Evolutionary conservation across 2,329 filamentous ascomycete species (phyloP).

Genomic region (Paracoccidioides brasiliensis): DNA sequence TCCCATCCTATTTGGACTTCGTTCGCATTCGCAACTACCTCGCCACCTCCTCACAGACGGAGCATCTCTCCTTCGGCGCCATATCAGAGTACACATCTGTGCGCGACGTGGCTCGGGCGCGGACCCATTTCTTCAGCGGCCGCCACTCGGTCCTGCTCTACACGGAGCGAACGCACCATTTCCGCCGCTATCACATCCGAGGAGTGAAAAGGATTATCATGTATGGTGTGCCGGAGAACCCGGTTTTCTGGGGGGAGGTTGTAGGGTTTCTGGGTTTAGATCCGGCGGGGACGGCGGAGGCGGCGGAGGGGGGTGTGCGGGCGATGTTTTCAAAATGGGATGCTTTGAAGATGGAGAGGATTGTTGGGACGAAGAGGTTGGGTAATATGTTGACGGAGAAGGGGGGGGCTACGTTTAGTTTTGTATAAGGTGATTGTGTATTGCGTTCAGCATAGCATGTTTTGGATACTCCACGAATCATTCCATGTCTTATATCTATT

Average conservation of each 20-base stretch:
- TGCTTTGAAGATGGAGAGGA: constrained; percentile 70
- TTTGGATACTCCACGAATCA: too few species aligned
- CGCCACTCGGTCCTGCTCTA: constrained; percentile 76
- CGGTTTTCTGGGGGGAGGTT: constrained; percentile 37
- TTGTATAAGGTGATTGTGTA: constrained; percentile 46
- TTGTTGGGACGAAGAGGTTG: constrained; percentile 70
- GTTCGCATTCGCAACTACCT: constrained; percentile 88
- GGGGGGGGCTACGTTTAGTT: constrained; percentile 84
- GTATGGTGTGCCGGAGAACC: constrained; percentile 84
- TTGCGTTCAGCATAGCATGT: too few species aligned
- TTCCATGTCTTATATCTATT: too few species aligned
- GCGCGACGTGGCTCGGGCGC: constrained; percentile 65
- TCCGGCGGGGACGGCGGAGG: constrained; percentile 44
- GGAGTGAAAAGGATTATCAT: constrained; percentile 77
- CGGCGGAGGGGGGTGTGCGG: constrained; percentile 43
- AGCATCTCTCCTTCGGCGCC: constrained; percentile 57
- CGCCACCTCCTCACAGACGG: constrained; percentile 49
- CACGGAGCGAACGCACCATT: constrained; percentile 93
- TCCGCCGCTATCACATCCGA: constrained; percentile 69
- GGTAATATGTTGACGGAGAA: constrained; percentile 72
- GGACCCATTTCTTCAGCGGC: constrained; percentile 76
- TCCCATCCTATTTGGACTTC: constrained; percentile 91
- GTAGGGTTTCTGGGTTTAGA: constrained; percentile 29
- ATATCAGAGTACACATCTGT: constrained; percentile 80
- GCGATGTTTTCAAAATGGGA: constrained; percentile 80